Percentiles rank a stretch among this genome's conserved stretches.
Evolutionary conservation across 768 basidiomycete species (phyloP).

Genomic region (Termitomyces bulborhizus): DNA sequence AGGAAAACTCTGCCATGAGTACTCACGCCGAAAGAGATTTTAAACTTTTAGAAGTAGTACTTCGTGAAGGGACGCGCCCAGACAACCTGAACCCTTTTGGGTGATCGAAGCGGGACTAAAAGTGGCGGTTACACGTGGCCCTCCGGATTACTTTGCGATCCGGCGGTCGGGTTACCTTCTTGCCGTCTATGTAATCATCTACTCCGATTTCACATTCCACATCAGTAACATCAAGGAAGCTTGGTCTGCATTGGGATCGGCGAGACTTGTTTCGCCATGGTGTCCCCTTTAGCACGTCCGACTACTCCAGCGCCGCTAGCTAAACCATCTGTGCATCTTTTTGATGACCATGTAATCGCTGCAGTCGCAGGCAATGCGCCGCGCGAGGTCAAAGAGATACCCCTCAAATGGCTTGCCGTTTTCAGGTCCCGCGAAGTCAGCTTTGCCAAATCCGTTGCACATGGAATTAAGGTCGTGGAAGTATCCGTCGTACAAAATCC

Average conservation of each 20-base stretch:
- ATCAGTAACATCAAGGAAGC: background rate
- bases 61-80: background rate
- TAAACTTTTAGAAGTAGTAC: slow-evolving; percentile 1
- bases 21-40: background rate
- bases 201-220: background rate
- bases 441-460: slow-evolving; percentile 24
- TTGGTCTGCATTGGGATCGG: background rate
- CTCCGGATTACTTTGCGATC: background rate
- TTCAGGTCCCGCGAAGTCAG: slow-evolving; percentile 22
- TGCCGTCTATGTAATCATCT: background rate
- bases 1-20: background rate
- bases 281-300: background rate
- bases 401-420: slow-evolving; percentile 30
- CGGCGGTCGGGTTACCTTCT: slow-evolving; percentile 4
- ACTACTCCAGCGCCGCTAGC: background rate
- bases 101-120: slow-evolving; percentile 8
- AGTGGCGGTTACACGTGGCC: slow-evolving; percentile 1
- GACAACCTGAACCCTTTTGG: background rate
- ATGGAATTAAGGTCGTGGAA: slow-evolving; percentile 28
- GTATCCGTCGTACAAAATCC: slow-evolving; percentile 31
- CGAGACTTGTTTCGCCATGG: background rate
- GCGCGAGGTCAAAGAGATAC: slow-evolving; percentile 27
- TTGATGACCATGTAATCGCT: slow-evolving; percentile 18
- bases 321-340: slow-evolving; percentile 11
- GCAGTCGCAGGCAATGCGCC: slow-evolving; percentile 31